phyloP scores from a whole-genome alignment of 2,329 filamentous ascomycete genomes.

The Curvularia lunata region DNA sequence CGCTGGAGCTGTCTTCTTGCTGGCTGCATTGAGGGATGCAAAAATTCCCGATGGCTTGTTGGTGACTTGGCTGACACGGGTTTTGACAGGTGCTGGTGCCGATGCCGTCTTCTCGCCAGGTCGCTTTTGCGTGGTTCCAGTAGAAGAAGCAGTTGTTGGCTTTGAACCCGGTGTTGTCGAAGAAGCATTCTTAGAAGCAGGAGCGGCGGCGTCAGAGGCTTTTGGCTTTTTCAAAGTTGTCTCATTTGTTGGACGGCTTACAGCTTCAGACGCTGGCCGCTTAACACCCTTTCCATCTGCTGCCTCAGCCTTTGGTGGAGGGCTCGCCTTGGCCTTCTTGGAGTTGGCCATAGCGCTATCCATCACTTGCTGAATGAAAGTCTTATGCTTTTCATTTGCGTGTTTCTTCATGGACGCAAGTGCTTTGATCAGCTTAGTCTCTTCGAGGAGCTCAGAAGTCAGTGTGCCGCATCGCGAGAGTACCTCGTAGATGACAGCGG shows the following conservation, averaged over 20 bases:
- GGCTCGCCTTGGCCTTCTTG: slow-evolving; percentile 45
- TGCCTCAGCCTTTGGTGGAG: slow-evolving; percentile 33
- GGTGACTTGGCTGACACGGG: slow-evolving; percentile 47
- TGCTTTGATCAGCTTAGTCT: slow-evolving; percentile 70
- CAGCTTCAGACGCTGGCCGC: slow-evolving; percentile 33
- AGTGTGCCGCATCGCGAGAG: slow-evolving; percentile 68
- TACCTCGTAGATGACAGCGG: slow-evolving; percentile 56
- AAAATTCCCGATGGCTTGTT: slow-evolving; percentile 56
- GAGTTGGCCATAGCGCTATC: slow-evolving; percentile 52
- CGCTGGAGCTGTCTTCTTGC: slow-evolving; percentile 50
- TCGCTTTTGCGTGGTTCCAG: slow-evolving; percentile 31
- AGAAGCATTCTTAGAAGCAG: slow-evolving; percentile 28
- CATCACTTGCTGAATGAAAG: slow-evolving; percentile 65
- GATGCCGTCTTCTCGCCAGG: slow-evolving; percentile 37
- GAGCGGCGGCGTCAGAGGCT: slow-evolving; percentile 26
- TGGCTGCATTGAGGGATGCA: slow-evolving; percentile 53
- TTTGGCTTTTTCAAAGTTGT: slow-evolving; percentile 41
- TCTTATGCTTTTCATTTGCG: slow-evolving; percentile 69
- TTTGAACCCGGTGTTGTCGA: slow-evolving; percentile 15
- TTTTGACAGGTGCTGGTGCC: slow-evolving; percentile 36
- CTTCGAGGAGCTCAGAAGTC: slow-evolving; percentile 64
- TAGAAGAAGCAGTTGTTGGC: slow-evolving; percentile 16
- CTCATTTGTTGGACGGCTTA: slow-evolving; percentile 26
- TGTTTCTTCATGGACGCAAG: slow-evolving; percentile 68
- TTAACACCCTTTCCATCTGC: slow-evolving; percentile 42